A percentile compares a stretch with the other conserved stretches of the same genome.
Conservation (phyloP, 352 stramenopile genomes). For the Phytopythium aichiense region DNA sequence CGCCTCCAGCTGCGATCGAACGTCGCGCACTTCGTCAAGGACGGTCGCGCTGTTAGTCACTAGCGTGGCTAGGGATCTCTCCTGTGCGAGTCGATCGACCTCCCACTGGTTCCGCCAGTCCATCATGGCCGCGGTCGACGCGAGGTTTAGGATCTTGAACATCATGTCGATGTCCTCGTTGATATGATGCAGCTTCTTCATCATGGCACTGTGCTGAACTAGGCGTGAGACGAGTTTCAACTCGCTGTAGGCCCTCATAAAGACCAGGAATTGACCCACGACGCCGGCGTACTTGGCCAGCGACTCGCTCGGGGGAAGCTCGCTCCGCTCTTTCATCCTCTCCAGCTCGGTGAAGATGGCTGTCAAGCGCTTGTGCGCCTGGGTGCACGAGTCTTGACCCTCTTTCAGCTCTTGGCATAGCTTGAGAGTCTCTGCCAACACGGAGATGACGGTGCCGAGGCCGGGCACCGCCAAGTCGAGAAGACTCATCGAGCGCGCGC, state of each 20-base stretch:
- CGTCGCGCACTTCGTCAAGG: constrained; percentile 13
- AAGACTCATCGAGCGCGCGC: not conserved
- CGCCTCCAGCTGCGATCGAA: not conserved
- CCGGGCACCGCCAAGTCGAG: not conserved
- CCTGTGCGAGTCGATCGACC: constrained; percentile 4
- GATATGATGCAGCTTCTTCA: constrained; percentile 16
- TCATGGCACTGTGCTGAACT: constrained; percentile 22
- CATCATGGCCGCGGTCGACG: constrained; percentile 20
- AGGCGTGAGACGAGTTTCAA: constrained; percentile 16
- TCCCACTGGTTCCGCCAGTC: constrained; percentile 19
- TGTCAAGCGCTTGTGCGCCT: constrained; percentile 17
- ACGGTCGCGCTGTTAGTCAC: constrained; percentile 15
- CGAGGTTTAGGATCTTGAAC: constrained; percentile 28
- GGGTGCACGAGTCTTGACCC: constrained; percentile 16
- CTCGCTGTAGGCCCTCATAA: constrained; percentile 18
- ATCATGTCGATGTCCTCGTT: constrained; percentile 32
- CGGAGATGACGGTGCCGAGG: not conserved
- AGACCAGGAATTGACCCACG: constrained; percentile 12
- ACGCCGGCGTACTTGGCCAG: constrained; percentile 14
- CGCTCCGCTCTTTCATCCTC: constrained; percentile 12
- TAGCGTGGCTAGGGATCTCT: constrained; percentile 4
- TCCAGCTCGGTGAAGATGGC: constrained; percentile 20
- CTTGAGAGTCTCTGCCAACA: not conserved
- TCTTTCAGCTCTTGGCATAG: constrained; percentile 21
- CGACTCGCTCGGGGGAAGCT: constrained; percentile 12